Conservation (phyloP, 208 protist species). For the Trypanosoma avium region DNA sequence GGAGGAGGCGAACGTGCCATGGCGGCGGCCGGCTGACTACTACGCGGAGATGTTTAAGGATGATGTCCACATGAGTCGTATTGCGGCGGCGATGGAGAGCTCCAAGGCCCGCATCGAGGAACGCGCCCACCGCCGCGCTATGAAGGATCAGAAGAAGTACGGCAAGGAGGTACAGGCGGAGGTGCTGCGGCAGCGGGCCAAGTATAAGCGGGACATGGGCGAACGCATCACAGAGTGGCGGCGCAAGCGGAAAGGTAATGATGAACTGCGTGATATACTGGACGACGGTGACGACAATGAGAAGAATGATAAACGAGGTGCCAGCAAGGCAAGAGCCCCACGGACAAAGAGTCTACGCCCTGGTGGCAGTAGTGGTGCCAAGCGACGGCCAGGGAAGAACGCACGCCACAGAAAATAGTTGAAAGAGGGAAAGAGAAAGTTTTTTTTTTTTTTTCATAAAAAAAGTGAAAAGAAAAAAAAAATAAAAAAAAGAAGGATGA, state of each 20-base stretch:
- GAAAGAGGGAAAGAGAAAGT: conserved; percentile 1
- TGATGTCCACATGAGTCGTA: conserved; percentile 94
- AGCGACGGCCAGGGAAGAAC: conserved; percentile 90
- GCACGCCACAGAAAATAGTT: conserved; percentile 56
- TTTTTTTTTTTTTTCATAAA: background rate
- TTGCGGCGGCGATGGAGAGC: conserved; percentile 83
- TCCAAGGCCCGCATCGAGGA: conserved; percentile 81
- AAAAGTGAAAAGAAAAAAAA: background rate
- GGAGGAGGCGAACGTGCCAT: conserved; percentile 78
- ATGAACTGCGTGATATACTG: conserved; percentile 63
- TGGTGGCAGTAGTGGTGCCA: conserved; percentile 37
- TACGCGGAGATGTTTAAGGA: conserved; percentile 97
- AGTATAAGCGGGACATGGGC: conserved; percentile 93
- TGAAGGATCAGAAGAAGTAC: conserved; percentile 95
- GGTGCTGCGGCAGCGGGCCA: conserved; percentile 90
- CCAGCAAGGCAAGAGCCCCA: conserved; percentile 22
- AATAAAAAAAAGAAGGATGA: background rate
- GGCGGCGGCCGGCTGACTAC: conserved; percentile 92
- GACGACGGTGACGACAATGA: conserved; percentile 54
- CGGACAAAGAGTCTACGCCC: conserved; percentile 57
- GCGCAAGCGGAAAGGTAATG: conserved; percentile 80
- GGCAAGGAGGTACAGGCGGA: conserved; percentile 95
- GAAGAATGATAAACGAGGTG: conserved; percentile 4
- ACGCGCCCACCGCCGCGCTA: conserved; percentile 79
- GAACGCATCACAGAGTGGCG: conserved; percentile 84